Base-by-base conservation (phyloP, 495 filamentous ascomycete species). In the Chaetomium fimeti region DNA sequence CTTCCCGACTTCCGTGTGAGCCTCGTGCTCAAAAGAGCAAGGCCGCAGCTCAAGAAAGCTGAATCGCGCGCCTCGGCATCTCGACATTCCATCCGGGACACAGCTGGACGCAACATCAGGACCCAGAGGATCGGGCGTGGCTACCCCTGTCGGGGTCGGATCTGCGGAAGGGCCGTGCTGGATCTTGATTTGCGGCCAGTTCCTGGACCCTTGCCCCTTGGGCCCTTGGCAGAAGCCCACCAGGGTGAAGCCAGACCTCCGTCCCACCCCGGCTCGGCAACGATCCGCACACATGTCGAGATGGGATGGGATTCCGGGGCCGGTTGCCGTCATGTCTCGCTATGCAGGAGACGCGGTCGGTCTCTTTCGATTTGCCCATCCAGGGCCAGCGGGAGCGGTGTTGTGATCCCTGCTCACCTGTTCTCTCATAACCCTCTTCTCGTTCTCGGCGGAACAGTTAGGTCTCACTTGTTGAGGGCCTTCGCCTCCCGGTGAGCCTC, bases 181-280 rank as follows among this genome's bases (percentile, higher is more conserved):
- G 61, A 69, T 71, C 66, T 67, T 68, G 69, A 71, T 67, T 69
- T 65, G 66, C 55, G 54, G 59, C 66, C 63, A 71, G 63, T 63
- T 71, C 60, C 68, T 55, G 52, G 52, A 51, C 57, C 32, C 58
- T 22, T 49, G 64, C 38, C 52, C 63, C 68, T 56, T 56, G 49
- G 61, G 57, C 68, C 64, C 36, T 45, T 36, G 25, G 22, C 38
- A 15, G 25, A 48, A 25, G 40, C 25, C 57, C 18, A 48, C 25
- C 43, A 51, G 57, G 57, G 27, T 57, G 29, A 15, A 38, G 1
- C 59, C 58, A 61, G 48, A 32, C 57, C 43, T 47, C 42, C 2
- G 36, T 55, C 49, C 48, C 43, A 36, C 27, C 15, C 57, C 49
- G 40, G 48, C 57, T 47, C 51, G 24, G 40, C 22, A 58, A 47